These are phyloP conservation scores for Citrullus mucosospermus DNA, from an alignment of 306 rosid species.

Conservation along the genomic window DNA sequence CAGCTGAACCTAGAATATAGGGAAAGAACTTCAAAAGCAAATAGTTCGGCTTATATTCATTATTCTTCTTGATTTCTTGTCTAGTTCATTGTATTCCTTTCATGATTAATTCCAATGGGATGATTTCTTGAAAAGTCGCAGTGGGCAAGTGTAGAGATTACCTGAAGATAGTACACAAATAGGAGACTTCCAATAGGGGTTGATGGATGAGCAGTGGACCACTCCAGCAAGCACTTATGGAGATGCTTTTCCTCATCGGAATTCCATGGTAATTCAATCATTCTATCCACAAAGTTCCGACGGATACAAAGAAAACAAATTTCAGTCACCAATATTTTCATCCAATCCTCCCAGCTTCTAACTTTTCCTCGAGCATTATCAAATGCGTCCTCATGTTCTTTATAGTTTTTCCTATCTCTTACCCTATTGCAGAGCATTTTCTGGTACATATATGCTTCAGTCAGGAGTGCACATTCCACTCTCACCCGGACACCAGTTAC, in stretches of 20 bases:
- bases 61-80: background rate
- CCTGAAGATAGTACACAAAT: conserved; percentile 91
- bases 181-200: conserved; percentile 79
- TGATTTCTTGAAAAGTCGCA: background rate
- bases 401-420: conserved; percentile 44
- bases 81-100: background rate
- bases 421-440: conserved; percentile 59
- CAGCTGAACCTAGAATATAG: background rate
- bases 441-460: conserved; percentile 91
- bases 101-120: background rate
- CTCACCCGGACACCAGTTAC: conserved; percentile 92
- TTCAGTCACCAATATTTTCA: conserved; percentile 78
- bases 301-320: conserved; percentile 90
- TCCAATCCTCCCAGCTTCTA: conserved; percentile 59
- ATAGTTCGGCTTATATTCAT: background rate
- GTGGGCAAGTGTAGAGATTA: conserved; percentile 11
- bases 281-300: conserved; percentile 74
- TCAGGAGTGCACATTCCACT: conserved; percentile 90
- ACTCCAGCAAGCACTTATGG: conserved; percentile 74
- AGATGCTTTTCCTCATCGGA: conserved; percentile 82
- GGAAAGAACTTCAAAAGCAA: background rate
- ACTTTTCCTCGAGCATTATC: conserved; percentile 27
- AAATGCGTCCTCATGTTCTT: conserved; percentile 24
- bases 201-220: conserved; percentile 48
- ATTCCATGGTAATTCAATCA: conserved; percentile 93